Evolutionary conservation across 176 grass and related monocot genomes (phyloP), one percentile per base, ranked within the genome.

Genomic region (Melocanna baccifera): DNA sequence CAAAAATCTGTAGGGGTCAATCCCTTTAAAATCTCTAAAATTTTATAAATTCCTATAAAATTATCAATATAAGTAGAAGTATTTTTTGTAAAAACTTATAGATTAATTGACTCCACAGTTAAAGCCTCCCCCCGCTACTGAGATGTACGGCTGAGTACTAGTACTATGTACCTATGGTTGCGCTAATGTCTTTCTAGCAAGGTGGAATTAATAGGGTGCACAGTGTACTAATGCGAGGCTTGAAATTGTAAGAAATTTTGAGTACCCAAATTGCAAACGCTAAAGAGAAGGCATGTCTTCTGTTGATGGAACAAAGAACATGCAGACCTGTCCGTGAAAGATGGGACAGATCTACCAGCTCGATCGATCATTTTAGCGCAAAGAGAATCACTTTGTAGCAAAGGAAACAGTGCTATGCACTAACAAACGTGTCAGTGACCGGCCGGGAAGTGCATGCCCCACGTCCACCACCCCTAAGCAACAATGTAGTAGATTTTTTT

Each of bases 291-390:
- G 28, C 7, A 4, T 42, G 30, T 9, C 39, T 42, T 8, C n/a
- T 66, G 69, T 67, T 45, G 43, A 7, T 20, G 9, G 28, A 51
- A 30, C 26, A 16, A 5, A 42, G 71, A 62, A 70, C 52, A 15
- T 70, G 71, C 22, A n/a, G 42, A 6, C 7, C 4, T 88, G 86
- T 83, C 89, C 32, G 42, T 22, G 41, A 84, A 84, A 84, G 75
- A 20, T 16, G 74, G 34, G 80, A 52, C 84, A 83, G 12, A 28
- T 48, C 29, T 58, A 62, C 67, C 59, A 68, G 46, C 77, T 48
- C 46, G 29, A 74, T 41, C 50, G 79, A 57, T 63, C 15, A 5
- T 76, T 82, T 41, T 53, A 16, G 34, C 6, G 16, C 56, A 16
- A 2, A 51, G 30, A 78, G n/a, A 83, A 87, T 90, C 84, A 67